Evolutionary conservation across 2,329 filamentous ascomycete genomes (phyloP), one percentile per base, ranked within the genome.

Genomic region (Trichoderma citrinoviride): DNA sequence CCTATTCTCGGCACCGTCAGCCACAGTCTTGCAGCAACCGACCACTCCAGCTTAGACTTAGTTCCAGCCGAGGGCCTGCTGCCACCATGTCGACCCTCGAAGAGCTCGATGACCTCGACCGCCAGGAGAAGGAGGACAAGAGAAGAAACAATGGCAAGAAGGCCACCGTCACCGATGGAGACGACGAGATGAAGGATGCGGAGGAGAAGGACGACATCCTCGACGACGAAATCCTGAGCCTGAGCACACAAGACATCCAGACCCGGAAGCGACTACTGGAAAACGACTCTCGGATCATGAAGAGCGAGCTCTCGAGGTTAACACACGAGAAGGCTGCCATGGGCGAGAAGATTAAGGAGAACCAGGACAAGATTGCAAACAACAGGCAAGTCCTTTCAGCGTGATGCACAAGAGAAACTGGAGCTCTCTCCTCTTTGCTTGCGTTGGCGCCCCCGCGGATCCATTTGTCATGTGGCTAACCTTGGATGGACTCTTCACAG

Each of bases 271-370:
- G 93, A 74, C 85, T 99, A 75, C 84, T 99, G 70, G 95, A 99
- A 80, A 99, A 99, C 79, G 95, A 99, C 79, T 91, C 95, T 74
- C 87, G 95, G 73, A 98, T 99, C 80, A 98, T 99, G 93, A 94
- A 91, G 84, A 97, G 93, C 83, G 95, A 99, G 79, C 93, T 88
- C 73, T 93, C 97, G 76, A 90, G 95, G 72, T 84, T 99, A 80
- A 90, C 90, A 73, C 95, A 99, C 74, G 95, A 99, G 81, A 97
- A 97, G 82, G 88, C 90, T 56, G 89, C 92, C 55, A 99, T 99
- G 95, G 88, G 89, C 65, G 94, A 98, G 79, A 98, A 97, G 84
- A 98, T 99, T 79, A 98, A 97, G 85, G 95, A 99, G 77, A 99
- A 99, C 75, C 82, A 92, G 74, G 96, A 99, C 72, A 99, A 99